Percentiles rank a stretch among this genome's conserved stretches.
Conservation (phyloP, 352 stramenopile species). For the Phytophthora palmivora region DNA sequence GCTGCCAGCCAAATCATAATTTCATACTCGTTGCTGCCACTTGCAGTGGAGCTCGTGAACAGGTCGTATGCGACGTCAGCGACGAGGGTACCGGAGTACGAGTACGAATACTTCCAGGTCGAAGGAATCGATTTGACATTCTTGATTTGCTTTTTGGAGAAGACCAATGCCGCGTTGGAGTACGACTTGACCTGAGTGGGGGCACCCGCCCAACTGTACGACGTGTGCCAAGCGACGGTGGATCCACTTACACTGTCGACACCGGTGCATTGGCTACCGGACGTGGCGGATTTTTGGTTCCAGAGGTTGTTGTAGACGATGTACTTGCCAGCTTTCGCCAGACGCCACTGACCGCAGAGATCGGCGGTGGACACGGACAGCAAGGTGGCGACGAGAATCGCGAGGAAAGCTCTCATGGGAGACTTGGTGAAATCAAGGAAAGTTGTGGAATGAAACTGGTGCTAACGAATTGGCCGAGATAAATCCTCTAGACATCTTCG, state of each 20-base stretch:
- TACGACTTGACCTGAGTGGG: constrained; percentile 47
- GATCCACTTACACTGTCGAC: constrained; percentile 32
- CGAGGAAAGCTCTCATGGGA: constrained; percentile 9
- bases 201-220: constrained; percentile 39
- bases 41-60: constrained; percentile 38
- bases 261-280: constrained; percentile 49
- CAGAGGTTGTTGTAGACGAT: constrained; percentile 55
- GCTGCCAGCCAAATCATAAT: constrained; percentile 50
- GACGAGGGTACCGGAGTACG: constrained; percentile 35
- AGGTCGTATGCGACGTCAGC: constrained; percentile 43
- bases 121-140: constrained; percentile 43
- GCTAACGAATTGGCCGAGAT: background rate
- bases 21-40: constrained; percentile 40
- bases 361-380: constrained; percentile 26
- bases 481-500: constrained; percentile 1
- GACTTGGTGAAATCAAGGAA: constrained; percentile 18
- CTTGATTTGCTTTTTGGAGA: constrained; percentile 34
- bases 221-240: constrained; percentile 46
- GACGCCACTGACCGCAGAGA: constrained; percentile 29
- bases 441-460: constrained; percentile 18
- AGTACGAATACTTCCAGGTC: constrained; percentile 39
- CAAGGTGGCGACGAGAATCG: constrained; percentile 14
- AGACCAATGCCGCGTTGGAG: constrained; percentile 41
- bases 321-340: constrained; percentile 36
- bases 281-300: constrained; percentile 30